Evolutionary conservation across 768 basidiomycete species (phyloP), one percentile per base, ranked within the genome.

Genomic region (Boletales sp.): DNA sequence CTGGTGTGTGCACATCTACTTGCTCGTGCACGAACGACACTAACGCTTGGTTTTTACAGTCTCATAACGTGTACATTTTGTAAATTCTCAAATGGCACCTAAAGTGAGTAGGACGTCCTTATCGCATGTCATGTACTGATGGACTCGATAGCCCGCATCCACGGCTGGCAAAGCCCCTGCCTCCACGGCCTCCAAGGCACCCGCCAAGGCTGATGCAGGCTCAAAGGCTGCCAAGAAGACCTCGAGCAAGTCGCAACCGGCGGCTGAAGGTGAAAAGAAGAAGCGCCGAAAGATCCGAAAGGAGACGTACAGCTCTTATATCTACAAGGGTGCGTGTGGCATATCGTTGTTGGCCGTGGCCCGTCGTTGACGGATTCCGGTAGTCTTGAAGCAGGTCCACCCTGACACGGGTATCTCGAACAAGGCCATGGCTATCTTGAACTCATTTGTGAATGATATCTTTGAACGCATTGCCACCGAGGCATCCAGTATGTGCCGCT

Each of bases 361-460:
- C 32, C 14, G 40, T 36, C 39, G 32, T 19, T 57, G 19, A 58
- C 32, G 21, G 4, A 11, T 35, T 6, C 30, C 5, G 5, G 14
- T 7, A 86, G 90, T 90, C 61, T 77, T 92, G 66, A 90, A 89
- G 77, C 90, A 92, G 73, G 90, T 92, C 51, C 90, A 92, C 78
- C 90, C 90, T 53, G 90, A 91, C 70, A 91, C 90, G 54, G 90
- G 90, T 83, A 90, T 92, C 74, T 90, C 88, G 46, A 90, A 87
- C 82, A 90, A 90, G 73, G 84, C 84, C 11, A 86, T 88, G 85
- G 83, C 86, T 45, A 88, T 89, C 66, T 73, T 87, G 56, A 86
- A 89, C 76, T 88, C 87, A 0, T 89, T 89, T 65, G 87, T 89
- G 60, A 88, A 89, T 64, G 87, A 89, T 58, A 88, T 89, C 64